A percentile compares a stretch with the other conserved stretches of the same genome.
phyloP scores from a whole-genome alignment of 1,139 yeast species.

The Waltiozyma sp. region DNA sequence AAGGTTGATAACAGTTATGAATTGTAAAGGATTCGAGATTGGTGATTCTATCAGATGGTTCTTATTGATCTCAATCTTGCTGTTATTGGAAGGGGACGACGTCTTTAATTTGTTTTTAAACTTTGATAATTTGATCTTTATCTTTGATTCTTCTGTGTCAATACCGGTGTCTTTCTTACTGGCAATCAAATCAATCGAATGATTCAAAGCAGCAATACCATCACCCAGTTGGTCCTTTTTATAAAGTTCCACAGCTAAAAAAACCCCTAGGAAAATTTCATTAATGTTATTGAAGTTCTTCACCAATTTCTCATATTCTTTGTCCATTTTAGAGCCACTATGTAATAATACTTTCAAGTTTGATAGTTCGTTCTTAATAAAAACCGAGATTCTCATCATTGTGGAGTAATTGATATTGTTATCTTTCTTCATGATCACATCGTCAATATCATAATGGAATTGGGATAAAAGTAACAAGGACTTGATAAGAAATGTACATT shows the following conservation, averaged over 20 bases:
- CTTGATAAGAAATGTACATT: constrained; percentile 13
- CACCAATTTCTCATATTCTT: not conserved
- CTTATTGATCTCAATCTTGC: constrained; percentile 3
- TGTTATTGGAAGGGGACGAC: not conserved
- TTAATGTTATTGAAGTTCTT: not conserved
- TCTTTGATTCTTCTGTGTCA: constrained; percentile 6
- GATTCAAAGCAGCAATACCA: constrained; percentile 14
- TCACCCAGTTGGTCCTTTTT: constrained; percentile 16
- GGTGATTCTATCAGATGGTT: constrained; percentile 3
- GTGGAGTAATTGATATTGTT: constrained; percentile 14
- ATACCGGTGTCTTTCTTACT: constrained; percentile 2
- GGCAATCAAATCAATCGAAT: constrained; percentile 9
- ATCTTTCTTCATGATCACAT: not conserved
- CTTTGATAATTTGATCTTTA: constrained; percentile 9
- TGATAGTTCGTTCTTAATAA: constrained; percentile 7
- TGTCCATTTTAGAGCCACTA: not conserved
- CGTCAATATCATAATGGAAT: constrained; percentile 7
- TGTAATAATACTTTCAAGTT: not conserved
- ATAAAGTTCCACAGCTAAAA: constrained; percentile 14
- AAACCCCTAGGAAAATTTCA: constrained; percentile 4
- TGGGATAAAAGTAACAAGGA: constrained; percentile 9
- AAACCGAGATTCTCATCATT: constrained; percentile 13
- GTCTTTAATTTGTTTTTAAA: constrained; percentile 9
- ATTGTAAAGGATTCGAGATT: constrained; percentile 3
- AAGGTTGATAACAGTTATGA: not conserved